phyloP scores from a whole-genome alignment of 169 alveolate genomes.

The Cryptosporidium canis region DNA sequence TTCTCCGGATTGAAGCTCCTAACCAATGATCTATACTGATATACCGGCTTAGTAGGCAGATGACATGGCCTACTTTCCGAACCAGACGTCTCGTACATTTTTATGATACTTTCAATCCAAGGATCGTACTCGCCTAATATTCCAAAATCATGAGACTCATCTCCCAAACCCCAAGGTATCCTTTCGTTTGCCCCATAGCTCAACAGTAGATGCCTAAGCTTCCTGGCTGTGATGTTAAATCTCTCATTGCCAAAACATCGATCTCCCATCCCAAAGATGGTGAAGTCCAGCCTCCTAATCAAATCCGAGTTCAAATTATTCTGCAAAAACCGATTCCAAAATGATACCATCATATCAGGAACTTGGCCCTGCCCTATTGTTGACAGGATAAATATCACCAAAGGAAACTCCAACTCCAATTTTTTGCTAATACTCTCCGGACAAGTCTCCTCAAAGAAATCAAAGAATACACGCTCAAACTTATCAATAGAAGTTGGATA shows the following conservation, averaged over 20 bases:
- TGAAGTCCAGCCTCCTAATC: slow-evolving; percentile 7
- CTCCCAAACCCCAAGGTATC: slow-evolving; percentile 64
- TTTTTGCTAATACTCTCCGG: background rate
- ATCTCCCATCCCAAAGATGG: slow-evolving; percentile 70
- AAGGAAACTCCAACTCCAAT: slow-evolving; percentile 19
- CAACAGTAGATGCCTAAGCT: slow-evolving; percentile 21
- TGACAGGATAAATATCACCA: slow-evolving; percentile 43
- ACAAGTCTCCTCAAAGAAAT: background rate
- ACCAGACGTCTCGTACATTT: background rate
- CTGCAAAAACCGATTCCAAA: slow-evolving; percentile 58
- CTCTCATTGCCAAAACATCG: slow-evolving; percentile 58
- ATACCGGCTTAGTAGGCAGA: background rate
- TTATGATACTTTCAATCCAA: slow-evolving; percentile 32
- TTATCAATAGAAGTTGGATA: slow-evolving; percentile 58
- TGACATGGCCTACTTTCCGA: background rate
- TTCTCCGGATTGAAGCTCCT: background rate
- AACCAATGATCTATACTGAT: background rate
- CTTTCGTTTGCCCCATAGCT: slow-evolving; percentile 34
- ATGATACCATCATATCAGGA: slow-evolving; percentile 59
- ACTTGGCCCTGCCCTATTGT: slow-evolving; percentile 72
- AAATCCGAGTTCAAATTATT: slow-evolving; percentile 3
- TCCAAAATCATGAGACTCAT: slow-evolving; percentile 71
- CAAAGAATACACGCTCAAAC: slow-evolving; percentile 46
- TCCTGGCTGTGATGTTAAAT: slow-evolving; percentile 62
- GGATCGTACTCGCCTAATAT: slow-evolving; percentile 69